A percentile compares a stretch with the other conserved stretches of the same genome.
These are phyloP conservation scores for Craterostigma plantagineum DNA, from an alignment of 257 asterid species.

Conservation along the genomic window DNA sequence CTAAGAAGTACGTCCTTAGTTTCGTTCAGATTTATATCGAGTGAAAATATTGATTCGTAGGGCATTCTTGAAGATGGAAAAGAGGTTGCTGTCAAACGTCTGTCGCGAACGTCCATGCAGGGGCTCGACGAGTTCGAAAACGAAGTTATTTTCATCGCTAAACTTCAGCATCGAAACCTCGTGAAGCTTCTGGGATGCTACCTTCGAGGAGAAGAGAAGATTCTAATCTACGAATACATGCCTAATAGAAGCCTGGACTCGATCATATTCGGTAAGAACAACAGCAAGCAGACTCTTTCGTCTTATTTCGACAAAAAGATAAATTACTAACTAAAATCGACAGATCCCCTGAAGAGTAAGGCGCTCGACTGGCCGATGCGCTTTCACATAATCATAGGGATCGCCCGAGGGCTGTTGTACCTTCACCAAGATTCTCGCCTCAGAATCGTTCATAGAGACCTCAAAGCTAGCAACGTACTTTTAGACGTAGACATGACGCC, in stretches of 20 bases:
- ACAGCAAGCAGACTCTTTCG: too few relatives aligned
- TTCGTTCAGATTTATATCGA: too few relatives aligned
- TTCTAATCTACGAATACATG: conserved; percentile 59
- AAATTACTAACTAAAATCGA: too few relatives aligned
- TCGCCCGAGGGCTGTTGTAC: conserved; percentile 55
- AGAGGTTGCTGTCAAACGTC: conserved; percentile 58
- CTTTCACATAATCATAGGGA: conserved; percentile 48
- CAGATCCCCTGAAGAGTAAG: conserved; percentile 35
- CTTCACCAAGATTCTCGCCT: conserved; percentile 71
- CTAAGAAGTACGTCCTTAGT: too few relatives aligned
- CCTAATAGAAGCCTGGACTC: conserved; percentile 59
- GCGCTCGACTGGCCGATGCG: conserved; percentile 47
- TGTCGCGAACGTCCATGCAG: conserved; percentile 45
- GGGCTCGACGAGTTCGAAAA: conserved; percentile 60
- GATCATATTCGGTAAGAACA: conserved; percentile 32
- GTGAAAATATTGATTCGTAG: conserved; percentile 10
- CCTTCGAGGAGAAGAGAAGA: conserved; percentile 50
- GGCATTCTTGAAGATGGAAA: conserved; percentile 28
- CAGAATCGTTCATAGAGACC: conserved; percentile 61
- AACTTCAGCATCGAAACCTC: conserved; percentile 58
- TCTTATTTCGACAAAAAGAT: too few relatives aligned
- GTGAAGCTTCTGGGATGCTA: conserved; percentile 63
- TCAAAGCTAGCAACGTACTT: conserved; percentile 62
- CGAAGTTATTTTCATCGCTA: conserved; percentile 48
- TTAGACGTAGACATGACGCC: conserved; percentile 55